These are phyloP conservation scores for Microascus cirrosus DNA, from an alignment of 2,329 filamentous ascomycete genomes.

Conservation along the genomic window DNA sequence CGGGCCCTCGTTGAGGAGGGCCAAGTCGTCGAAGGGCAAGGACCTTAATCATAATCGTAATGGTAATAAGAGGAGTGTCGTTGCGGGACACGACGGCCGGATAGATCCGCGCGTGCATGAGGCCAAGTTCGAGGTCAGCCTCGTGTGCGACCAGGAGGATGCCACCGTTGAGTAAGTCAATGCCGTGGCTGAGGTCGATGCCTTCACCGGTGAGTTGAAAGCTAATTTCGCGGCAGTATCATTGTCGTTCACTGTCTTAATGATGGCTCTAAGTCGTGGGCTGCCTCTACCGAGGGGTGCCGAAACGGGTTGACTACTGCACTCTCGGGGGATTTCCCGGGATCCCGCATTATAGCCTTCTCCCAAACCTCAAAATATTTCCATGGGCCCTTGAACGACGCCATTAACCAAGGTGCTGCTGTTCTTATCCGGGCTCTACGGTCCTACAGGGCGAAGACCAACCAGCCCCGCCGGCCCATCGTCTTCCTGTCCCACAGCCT, in stretches of 20 bases:
- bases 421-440: neutral
- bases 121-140: neutral
- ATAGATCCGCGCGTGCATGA: neutral
- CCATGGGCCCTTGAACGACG: neutral
- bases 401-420: neutral
- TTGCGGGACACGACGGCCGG: neutral
- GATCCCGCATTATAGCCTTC: constrained; percentile 1
- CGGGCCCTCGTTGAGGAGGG: constrained; percentile 1
- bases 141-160: neutral
- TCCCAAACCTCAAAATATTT: neutral
- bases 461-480: neutral
- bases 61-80: neutral
- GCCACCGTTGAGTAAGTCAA: constrained; percentile 1
- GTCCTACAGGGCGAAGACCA: neutral
- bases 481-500: constrained; percentile 6
- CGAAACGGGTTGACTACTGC: neutral
- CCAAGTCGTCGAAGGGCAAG: neutral
- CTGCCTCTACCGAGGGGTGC: neutral
- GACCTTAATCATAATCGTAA: neutral
- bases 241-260: constrained; percentile 1
- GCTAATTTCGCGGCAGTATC: neutral
- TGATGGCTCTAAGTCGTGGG: neutral
- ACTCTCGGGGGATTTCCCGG: neutral
- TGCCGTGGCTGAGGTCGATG: neutral
- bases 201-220: neutral